phyloP scores from a whole-genome alignment of 306 rosid species.

The Erythrophleum fordii region DNA sequence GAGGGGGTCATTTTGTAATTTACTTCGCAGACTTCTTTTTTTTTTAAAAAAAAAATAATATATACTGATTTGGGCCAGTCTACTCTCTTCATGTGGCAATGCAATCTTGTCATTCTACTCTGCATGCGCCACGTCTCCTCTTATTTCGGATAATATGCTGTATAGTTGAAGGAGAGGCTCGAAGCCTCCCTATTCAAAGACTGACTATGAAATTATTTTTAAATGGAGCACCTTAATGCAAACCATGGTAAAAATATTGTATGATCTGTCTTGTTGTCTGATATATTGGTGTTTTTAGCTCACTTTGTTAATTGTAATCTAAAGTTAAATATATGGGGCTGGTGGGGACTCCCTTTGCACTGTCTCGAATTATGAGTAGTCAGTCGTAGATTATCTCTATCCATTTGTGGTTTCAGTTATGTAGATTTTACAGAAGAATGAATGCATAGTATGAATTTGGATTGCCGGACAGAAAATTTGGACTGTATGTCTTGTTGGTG shows the following conservation, averaged over 20 bases:
- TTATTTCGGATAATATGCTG: too few relatives aligned
- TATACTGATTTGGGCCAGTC: too few relatives aligned
- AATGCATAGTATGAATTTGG: background rate
- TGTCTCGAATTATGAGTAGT: background rate
- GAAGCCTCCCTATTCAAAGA: slow-evolving; percentile 56
- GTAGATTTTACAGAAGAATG: slow-evolving; percentile 3
- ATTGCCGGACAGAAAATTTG: background rate
- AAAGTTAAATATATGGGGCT: background rate
- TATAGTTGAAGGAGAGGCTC: slow-evolving; percentile 68
- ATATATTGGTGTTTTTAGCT: background rate
- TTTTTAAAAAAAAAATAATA: too few relatives aligned
- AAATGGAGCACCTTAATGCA: slow-evolving; percentile 12
- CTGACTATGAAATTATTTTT: slow-evolving; percentile 19
- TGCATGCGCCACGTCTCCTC: too few relatives aligned
- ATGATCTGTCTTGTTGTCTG: background rate
- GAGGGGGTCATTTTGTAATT: too few relatives aligned
- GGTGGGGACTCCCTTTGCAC: background rate
- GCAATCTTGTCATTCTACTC: too few relatives aligned
- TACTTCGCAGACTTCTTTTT: too few relatives aligned
- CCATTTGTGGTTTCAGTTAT: background rate
- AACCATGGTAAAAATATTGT: background rate
- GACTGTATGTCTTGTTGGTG: background rate
- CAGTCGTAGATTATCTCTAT: background rate
- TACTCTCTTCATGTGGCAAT: too few relatives aligned
- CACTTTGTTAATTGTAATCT: background rate